Percentiles rank a stretch among this genome's conserved stretches.
Conservation (phyloP, 2,329 filamentous ascomycete genomes). For the Graphiopsis chlorocephala region DNA sequence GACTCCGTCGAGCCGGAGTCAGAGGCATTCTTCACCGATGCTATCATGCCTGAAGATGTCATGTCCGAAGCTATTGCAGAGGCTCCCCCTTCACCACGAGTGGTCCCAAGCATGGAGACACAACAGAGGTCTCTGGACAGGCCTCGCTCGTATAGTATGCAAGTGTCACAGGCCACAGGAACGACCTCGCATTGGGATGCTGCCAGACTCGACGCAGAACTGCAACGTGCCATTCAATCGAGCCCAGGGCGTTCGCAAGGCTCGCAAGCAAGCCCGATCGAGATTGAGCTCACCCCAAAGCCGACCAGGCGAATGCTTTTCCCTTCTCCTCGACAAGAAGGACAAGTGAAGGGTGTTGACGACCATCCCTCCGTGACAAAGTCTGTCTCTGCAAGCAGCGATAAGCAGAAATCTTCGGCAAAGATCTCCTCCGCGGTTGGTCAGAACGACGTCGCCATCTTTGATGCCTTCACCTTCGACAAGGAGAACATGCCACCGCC, state of each 20-base stretch:
- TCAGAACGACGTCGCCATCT: constrained; percentile 27
- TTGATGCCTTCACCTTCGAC: constrained; percentile 45
- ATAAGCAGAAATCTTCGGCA: neutral
- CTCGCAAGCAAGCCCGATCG: constrained; percentile 47
- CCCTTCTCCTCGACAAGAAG: constrained; percentile 69
- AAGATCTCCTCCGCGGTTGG: constrained; percentile 14
- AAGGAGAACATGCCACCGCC: constrained; percentile 57
- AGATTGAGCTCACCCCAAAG: constrained; percentile 56
- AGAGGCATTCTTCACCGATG: constrained; percentile 33
- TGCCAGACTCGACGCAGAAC: constrained; percentile 34
- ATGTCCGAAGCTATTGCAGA: neutral
- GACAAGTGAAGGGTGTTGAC: constrained; percentile 59
- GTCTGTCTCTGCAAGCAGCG: constrained; percentile 16
- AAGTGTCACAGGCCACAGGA: constrained; percentile 34
- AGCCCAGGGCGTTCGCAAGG: constrained; percentile 56
- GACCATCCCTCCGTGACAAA: constrained; percentile 46
- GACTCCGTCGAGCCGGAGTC: constrained; percentile 32
- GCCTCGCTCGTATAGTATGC: constrained; percentile 48
- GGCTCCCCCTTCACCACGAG: neutral
- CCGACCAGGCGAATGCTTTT: constrained; percentile 71
- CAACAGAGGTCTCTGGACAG: constrained; percentile 33
- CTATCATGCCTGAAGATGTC: constrained; percentile 26
- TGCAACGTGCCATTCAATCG: constrained; percentile 58
- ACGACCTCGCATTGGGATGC: constrained; percentile 34
- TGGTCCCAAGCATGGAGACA: neutral